Conservation (phyloP, 2,329 filamentous ascomycete species). For the Fusarium vanettenii region DNA sequence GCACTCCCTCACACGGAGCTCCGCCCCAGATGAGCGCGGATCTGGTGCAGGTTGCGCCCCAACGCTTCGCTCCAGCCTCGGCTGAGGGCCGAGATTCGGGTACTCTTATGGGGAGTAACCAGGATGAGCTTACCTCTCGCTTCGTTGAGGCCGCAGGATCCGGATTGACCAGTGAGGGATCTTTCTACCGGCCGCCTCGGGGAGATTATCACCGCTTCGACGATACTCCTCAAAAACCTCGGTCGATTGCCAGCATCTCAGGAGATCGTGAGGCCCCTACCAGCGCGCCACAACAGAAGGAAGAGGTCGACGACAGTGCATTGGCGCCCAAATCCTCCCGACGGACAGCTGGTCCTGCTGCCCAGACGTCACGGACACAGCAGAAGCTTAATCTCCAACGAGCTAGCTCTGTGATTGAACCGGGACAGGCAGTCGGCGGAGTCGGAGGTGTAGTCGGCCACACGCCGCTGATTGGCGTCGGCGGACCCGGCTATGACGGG, state of each 20-base stretch:
- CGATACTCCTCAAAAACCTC: conserved; percentile 53
- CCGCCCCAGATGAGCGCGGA: conserved; percentile 75
- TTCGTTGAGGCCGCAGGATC: conserved; percentile 67
- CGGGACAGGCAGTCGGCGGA: conserved; percentile 58
- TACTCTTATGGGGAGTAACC: conserved; percentile 47
- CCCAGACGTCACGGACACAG: conserved; percentile 75
- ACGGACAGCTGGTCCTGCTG: conserved; percentile 55
- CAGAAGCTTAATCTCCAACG: conserved; percentile 82
- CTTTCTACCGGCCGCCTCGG: conserved; percentile 59
- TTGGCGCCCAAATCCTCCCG: conserved; percentile 58
- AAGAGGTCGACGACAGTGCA: conserved; percentile 57
- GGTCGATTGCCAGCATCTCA: conserved; percentile 54
- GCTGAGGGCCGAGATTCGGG: conserved; percentile 42
- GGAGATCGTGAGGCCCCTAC: conserved; percentile 41
- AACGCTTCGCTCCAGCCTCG: conserved; percentile 50
- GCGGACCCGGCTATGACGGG: conserved; percentile 66
- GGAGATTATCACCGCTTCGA: conserved; percentile 47
- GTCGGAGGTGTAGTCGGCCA: conserved; percentile 54
- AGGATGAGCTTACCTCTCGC: conserved; percentile 67
- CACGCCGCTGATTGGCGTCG: conserved; percentile 63
- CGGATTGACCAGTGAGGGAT: conserved; percentile 62
- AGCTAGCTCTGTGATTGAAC: conserved; percentile 78
- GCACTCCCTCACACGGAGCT: conserved; percentile 70
- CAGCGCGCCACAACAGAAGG: conserved; percentile 32
- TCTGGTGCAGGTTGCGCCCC: conserved; percentile 54